phyloP scores from a whole-genome alignment of 495 filamentous ascomycete species.

The Annulohypoxylon bovei region DNA sequence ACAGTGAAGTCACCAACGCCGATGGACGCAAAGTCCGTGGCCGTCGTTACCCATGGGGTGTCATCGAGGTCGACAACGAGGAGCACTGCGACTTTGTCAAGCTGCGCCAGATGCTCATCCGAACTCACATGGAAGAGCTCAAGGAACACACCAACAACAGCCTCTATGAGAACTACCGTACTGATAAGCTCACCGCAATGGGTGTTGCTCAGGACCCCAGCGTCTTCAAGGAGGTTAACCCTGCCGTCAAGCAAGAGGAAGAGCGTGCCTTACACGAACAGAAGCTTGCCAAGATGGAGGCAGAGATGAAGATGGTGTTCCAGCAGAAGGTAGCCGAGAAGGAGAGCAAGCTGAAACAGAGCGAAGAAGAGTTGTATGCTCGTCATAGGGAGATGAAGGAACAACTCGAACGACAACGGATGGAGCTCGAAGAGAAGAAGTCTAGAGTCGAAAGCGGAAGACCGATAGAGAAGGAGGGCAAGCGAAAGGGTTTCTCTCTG shows the following conservation, averaged over 20 bases:
- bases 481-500: conserved; percentile 97
- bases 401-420: conserved; percentile 91
- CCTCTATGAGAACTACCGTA: conserved; percentile 99
- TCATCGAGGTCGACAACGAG: conserved; percentile 99
- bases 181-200: conserved; percentile 97
- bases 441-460: conserved; percentile 88
- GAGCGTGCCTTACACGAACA: conserved; percentile 97
- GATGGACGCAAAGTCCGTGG: conserved; percentile 97
- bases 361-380: conserved; percentile 97
- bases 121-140: conserved; percentile 99
- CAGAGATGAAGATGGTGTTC: conserved; percentile 99
- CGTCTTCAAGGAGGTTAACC: conserved; percentile 99
- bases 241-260: conserved; percentile 99
- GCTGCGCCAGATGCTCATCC: conserved; percentile 98
- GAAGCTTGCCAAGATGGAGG: conserved; percentile 99
- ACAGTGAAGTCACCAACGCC: conserved; percentile 85
- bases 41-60: conserved; percentile 96
- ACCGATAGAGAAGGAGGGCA: conserved; percentile 95
- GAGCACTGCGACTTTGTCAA: conserved; percentile 99
- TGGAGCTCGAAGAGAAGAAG: conserved; percentile 98
- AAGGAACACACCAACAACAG: conserved; percentile 99
- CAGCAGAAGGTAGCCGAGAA: conserved; percentile 99
- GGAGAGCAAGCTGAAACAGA: conserved; percentile 98
- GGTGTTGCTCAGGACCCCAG: conserved; percentile 97
- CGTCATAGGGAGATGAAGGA: conserved; percentile 99